phyloP scores from a whole-genome alignment of 2,329 filamentous ascomycete genomes.

The Fusarium praegraminearum region DNA sequence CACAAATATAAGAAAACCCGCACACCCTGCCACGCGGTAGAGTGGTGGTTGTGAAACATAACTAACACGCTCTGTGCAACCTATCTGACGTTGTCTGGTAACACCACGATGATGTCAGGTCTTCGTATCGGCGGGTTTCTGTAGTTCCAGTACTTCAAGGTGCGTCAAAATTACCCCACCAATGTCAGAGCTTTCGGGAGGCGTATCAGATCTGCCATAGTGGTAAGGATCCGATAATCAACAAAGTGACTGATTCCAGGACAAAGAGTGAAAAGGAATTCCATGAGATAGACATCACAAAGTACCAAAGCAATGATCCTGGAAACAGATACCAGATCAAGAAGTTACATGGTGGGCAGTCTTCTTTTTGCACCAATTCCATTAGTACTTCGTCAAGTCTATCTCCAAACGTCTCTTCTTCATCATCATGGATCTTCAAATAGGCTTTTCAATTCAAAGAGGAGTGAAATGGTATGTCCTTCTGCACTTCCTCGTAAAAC shows the following conservation, averaged over 20 bases:
- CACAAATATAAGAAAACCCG: background rate
- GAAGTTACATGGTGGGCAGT: background rate
- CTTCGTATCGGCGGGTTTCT: slow-evolving; percentile 20
- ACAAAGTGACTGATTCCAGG: background rate
- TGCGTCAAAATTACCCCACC: slow-evolving; percentile 28
- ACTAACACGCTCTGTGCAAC: slow-evolving; percentile 6
- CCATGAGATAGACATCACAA: background rate
- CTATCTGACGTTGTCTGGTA: slow-evolving; percentile 19
- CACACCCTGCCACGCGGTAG: slow-evolving; percentile 18
- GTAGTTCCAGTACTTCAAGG: slow-evolving; percentile 4
- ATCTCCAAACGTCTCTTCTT: slow-evolving; percentile 19
- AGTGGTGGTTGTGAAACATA: slow-evolving; percentile 16
- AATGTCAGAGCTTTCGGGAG: slow-evolving; percentile 5
- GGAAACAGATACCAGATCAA: background rate
- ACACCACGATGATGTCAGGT: slow-evolving; percentile 36
- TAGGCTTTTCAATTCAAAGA: slow-evolving; percentile 40
- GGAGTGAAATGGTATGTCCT: slow-evolving; percentile 11
- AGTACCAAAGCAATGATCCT: background rate
- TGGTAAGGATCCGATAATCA: background rate
- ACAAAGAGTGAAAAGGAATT: background rate
- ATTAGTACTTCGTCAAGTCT: slow-evolving; percentile 25
- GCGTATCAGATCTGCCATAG: slow-evolving; percentile 1
- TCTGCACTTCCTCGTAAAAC: slow-evolving; percentile 18
- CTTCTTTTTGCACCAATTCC: slow-evolving; percentile 17
- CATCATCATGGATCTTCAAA: slow-evolving; percentile 21